These are phyloP conservation scores for Nidula niveotomentosa DNA, from an alignment of 1,284 basidiomycete genomes.

Conservation along the genomic window DNA sequence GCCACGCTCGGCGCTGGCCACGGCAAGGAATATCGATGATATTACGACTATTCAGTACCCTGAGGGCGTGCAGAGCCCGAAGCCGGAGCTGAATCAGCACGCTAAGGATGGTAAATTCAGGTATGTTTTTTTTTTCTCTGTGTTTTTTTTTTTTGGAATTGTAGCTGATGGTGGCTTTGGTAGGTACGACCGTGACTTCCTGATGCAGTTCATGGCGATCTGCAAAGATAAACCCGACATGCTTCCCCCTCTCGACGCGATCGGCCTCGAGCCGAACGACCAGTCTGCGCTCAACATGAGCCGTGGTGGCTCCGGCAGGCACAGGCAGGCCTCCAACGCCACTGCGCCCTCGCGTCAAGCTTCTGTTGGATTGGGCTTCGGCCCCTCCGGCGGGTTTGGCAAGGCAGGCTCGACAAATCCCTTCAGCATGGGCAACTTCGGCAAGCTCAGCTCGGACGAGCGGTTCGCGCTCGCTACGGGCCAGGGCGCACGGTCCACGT, in stretches of 20 bases:
- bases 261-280: slow-evolving; percentile 85
- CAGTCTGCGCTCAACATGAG: slow-evolving; percentile 48
- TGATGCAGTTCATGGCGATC: slow-evolving; percentile 95
- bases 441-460: slow-evolving; percentile 72
- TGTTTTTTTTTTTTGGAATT: background rate
- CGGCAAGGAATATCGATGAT: slow-evolving; percentile 83
- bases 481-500: slow-evolving; percentile 36
- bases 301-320: slow-evolving; percentile 64
- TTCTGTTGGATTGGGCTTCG: slow-evolving; percentile 60
- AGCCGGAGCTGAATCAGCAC: slow-evolving; percentile 82
- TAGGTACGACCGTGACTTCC: slow-evolving; percentile 97
- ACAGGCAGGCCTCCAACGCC: slow-evolving; percentile 38
- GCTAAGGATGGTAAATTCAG: slow-evolving; percentile 90
- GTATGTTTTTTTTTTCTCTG: slow-evolving; percentile 33
- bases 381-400: slow-evolving; percentile 35
- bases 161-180: slow-evolving; percentile 2
- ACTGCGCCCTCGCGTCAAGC: slow-evolving; percentile 42
- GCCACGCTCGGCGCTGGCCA: slow-evolving; percentile 67
- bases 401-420: slow-evolving; percentile 37
- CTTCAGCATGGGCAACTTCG: slow-evolving; percentile 79
- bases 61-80: slow-evolving; percentile 81
- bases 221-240: slow-evolving; percentile 95
- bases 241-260: slow-evolving; percentile 87
- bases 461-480: slow-evolving; percentile 56
- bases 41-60: slow-evolving; percentile 83